Base-by-base conservation (phyloP, 129 eudicot species). In the Pulicaria dysenterica region DNA sequence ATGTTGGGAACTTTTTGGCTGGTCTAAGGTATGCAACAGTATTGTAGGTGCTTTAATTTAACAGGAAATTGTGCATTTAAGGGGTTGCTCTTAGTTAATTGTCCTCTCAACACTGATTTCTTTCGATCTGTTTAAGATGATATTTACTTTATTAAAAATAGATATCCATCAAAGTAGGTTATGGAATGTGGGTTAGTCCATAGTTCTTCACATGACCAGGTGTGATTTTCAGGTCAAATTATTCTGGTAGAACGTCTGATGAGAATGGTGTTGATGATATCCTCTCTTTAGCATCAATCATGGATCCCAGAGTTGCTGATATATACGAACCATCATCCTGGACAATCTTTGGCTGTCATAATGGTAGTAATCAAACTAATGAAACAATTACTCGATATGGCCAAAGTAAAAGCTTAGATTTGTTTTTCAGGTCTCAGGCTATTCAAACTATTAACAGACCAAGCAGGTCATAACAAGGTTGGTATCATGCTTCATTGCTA, bases 261-360 rank as follows among this genome's bases (percentile, higher is more conserved):
- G 69, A 44, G 15, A 64, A 72, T 64, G 85, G 83, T 7, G 24
- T 78, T 50, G 88, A 85, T 56, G 82, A 86, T 82, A 63, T 85
- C 53, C 40, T 68, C 60, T 78, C 64, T 56, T 85, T 90, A 74
- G 73, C 92, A 72, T 80, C 82, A 45, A 61, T 45, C 78, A 72
- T 64, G 72, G 82, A 91, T 82, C 83, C 86, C 46, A 69, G 57
- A 67, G 75, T 83, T 65, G 64, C 85, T 73, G 92, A 85, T 72
- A 88, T 82, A 41, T 38, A 77, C 64, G 85, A 89, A 58, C 86
- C 95, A 31, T 88, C 95, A 65, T 83, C 89, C 16, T 91, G 97
- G 97, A 91, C 73, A 69, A 91, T 91, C 51, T 82, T 91, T 62
- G 89, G 88, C 40, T 87, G 86, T 70, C 84, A 80, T 48, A 78